Evolutionary conservation across 2,329 filamentous ascomycete species (phyloP).

Genomic region (Aspergillus sp.): DNA sequence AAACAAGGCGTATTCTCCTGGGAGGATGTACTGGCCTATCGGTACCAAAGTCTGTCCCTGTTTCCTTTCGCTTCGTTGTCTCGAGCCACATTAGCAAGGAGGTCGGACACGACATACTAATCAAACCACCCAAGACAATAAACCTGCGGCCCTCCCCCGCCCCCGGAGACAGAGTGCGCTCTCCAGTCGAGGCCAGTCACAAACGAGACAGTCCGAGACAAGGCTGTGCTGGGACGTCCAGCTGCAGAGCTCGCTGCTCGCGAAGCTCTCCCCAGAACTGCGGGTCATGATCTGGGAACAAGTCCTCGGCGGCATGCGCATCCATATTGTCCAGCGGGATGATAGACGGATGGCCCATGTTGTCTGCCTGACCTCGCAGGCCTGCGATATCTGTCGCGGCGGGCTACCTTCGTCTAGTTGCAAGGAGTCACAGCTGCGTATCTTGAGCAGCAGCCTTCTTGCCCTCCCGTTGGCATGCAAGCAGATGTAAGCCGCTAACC

Average conservation of each 20-base stretch:
- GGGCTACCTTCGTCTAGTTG: constrained; percentile 29
- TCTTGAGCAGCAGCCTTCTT: constrained; percentile 19
- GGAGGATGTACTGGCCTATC: constrained; percentile 42
- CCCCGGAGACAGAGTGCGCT: constrained; percentile 15
- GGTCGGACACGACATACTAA: neutral
- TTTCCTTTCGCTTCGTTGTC: constrained; percentile 5
- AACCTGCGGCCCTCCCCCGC: constrained; percentile 26
- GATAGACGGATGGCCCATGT: constrained; percentile 34
- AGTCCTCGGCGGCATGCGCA: constrained; percentile 29
- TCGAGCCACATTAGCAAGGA: neutral
- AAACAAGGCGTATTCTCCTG: constrained; percentile 41
- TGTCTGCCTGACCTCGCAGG: constrained; percentile 27
- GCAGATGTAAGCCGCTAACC: constrained; percentile 31
- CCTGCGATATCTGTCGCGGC: constrained; percentile 37
- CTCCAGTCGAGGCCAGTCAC: constrained; percentile 10
- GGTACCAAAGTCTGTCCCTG: constrained; percentile 40
- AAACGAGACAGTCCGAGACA: constrained; percentile 13
- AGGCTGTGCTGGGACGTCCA: constrained; percentile 20
- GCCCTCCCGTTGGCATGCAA: constrained; percentile 34
- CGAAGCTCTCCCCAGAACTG: constrained; percentile 35
- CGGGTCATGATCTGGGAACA: constrained; percentile 39
- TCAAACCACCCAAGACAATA: constrained; percentile 25
- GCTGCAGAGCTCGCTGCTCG: constrained; percentile 28
- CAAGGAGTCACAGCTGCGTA: constrained; percentile 5
- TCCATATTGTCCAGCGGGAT: constrained; percentile 38